Evolutionary conservation across 306 rosid species (phyloP), one percentile per base, ranked within the genome.

Genomic region (Cyamopsis tetragonoloba): DNA sequence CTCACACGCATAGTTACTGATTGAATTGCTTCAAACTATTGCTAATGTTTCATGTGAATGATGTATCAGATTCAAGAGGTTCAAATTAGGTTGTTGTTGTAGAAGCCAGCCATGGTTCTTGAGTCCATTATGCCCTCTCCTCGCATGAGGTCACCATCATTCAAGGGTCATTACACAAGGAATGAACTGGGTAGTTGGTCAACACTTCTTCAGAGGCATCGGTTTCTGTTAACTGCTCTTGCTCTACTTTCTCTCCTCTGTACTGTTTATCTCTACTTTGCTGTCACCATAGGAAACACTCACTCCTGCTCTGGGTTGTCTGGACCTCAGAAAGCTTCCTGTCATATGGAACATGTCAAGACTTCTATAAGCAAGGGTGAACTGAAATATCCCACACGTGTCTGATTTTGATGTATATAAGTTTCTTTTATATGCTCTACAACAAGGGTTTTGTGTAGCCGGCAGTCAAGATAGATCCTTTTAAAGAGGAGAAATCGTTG

Each of bases 221-320:
- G 84, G 4, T 91, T 60, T 83, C 93, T 91, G 62, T 78, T 88
- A 75, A 73, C 75, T 13, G 91, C 95, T 17, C 79, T 91, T 9
- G 74, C 27, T 50, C 80, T 88, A 28, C 76, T 91, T 43, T 39
- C 77, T 42, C 51, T 81, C 77, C 87, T 91, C 66, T 91, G 97
- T 68, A 86, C 87, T n/a, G 61, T 91, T 47, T 91, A 91, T 72
- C 96, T 91, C 19, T 91, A 88, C 79, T 91, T 88, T 60, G 97
- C 97, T 3, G 68, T 91, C 71, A 81, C 96, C 19, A 70, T 88
- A 9, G 89, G 83, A 7, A 74, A 84, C 55, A 18, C 34, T 19
- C 78, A 74, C 13, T 11, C 83, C 10, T 87, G 93, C 58, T 73
- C 59, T 14, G 93, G 87, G 6, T 72, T 91, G 77, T 81, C 62